A percentile compares a stretch with the other conserved stretches of the same genome.
Conservation (phyloP, 345 rosid species). For the Sonneratia caseolaris region DNA sequence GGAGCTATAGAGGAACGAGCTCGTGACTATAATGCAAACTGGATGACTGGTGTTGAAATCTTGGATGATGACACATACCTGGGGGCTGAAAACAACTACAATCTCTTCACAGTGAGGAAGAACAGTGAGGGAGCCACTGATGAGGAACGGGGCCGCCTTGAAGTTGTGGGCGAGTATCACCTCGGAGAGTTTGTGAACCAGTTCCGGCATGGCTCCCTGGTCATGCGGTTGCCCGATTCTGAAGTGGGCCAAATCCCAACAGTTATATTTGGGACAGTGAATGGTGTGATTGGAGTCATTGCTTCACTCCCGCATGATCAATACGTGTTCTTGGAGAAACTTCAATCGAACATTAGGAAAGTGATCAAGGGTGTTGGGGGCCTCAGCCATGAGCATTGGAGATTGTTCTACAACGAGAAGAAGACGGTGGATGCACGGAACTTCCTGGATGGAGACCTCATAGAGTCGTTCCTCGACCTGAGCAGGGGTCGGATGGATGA, state of each 20-base stretch:
- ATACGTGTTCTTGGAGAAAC: slow-evolving; percentile 64
- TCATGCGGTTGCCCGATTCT: slow-evolving; percentile 84
- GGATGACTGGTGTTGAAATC: slow-evolving; percentile 95
- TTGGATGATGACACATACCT: slow-evolving; percentile 78
- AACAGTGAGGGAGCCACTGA: slow-evolving; percentile 87
- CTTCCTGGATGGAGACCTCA: slow-evolving; percentile 79
- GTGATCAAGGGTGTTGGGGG: slow-evolving; percentile 97
- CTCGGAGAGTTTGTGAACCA: slow-evolving; percentile 83
- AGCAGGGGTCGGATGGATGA: slow-evolving; percentile 69
- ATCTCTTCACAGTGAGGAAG: slow-evolving; percentile 70
- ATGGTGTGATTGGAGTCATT: slow-evolving; percentile 83
- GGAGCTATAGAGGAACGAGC: slow-evolving; percentile 88
- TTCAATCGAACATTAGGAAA: slow-evolving; percentile 65
- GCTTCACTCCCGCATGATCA: slow-evolving; percentile 84
- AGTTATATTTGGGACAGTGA: slow-evolving; percentile 71
- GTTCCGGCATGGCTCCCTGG: slow-evolving; percentile 91
- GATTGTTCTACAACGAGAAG: slow-evolving; percentile 84
- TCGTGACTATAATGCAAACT: slow-evolving; percentile 76
- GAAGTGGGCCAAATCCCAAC: slow-evolving; percentile 87
- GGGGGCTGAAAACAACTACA: slow-evolving; percentile 76
- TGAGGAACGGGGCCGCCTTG: slow-evolving; percentile 74
- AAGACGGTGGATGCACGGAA: slow-evolving; percentile 66
- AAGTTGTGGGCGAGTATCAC: slow-evolving; percentile 89
- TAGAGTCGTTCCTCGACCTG: slow-evolving; percentile 75
- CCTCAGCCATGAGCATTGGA: slow-evolving; percentile 86